Base-by-base conservation (phyloP, 164 flowering plant genomes). In the Vitis cinerea region DNA sequence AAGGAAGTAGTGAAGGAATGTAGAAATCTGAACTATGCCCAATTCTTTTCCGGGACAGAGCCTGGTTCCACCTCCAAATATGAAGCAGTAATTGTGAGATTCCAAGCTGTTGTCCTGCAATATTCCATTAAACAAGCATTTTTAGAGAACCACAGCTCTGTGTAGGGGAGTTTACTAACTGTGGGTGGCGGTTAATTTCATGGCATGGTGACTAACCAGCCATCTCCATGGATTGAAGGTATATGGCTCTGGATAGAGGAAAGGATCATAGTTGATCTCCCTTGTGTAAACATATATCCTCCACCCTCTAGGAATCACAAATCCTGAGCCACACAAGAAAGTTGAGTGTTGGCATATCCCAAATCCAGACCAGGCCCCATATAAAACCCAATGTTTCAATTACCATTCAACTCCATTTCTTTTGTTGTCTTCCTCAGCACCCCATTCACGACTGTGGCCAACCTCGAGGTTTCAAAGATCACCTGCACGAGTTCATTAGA, bases 31-130 rank as follows among this genome's bases (percentile, higher is more conserved):
- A 1, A 83, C 89, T 13, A 90, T 80, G 30, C 97, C 97, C 60
- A 90, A 73, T 74, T 94, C 98, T 70, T 94, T 94, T 70, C 98
- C 98, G 14, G 98, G 98, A 68, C 98, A 94, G 23, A 73, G 84
- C 70, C 98, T 82, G 13, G 72, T 84, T 54, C 98, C 98, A 37
- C 90, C 97, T 66, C 98, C 98, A 81, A 94, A 94, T 30, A 89
- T 59, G 64, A 90, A 72, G 64, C 77, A 82, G 70, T 84, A 72
- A 64, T 76, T 84, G 16, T 88, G 88, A 15, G 83, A 69, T 72
- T 94, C 98, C 76, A 83, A 27, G 71, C 78, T 83, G 66, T 76
- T 85, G 51, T 85, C 94, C 97, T 92, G 86, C 77, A 83, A 23
- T 70, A 69, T 37, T 44, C 12, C 16, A 44, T 3, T 37, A 64